phyloP scores from a whole-genome alignment of 2,329 filamentous ascomycete species.

The Graphilbum sp. region DNA sequence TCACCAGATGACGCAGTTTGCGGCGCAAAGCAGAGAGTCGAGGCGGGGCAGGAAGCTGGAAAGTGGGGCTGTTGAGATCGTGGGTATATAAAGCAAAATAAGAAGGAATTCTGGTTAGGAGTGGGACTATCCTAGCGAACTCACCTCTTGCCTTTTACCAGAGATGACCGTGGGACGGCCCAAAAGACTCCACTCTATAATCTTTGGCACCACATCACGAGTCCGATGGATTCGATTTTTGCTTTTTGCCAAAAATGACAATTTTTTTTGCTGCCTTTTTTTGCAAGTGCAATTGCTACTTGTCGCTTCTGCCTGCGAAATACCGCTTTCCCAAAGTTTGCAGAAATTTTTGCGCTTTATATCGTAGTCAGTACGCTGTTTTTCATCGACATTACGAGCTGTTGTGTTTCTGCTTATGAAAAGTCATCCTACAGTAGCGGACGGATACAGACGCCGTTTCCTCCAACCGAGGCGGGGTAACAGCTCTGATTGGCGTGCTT shows the following conservation, averaged over 20 bases:
- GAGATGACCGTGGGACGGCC: slow-evolving; percentile 13
- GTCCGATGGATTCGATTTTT: slow-evolving; percentile 8
- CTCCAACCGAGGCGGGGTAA: too few relatives aligned
- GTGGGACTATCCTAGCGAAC: slow-evolving; percentile 13
- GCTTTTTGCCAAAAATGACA: slow-evolving; percentile 2
- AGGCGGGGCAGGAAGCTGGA: background rate
- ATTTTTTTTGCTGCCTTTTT: too few relatives aligned
- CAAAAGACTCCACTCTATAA: slow-evolving; percentile 11
- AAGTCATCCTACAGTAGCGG: too few relatives aligned
- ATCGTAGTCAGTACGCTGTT: too few relatives aligned
- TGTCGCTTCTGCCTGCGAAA: too few relatives aligned
- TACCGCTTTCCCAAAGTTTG: too few relatives aligned
- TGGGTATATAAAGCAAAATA: slow-evolving; percentile 6
- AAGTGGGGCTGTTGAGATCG: background rate
- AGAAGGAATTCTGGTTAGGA: slow-evolving; percentile 8
- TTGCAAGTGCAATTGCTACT: too few relatives aligned
- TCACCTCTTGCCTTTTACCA: slow-evolving; percentile 14
- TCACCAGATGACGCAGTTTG: background rate
- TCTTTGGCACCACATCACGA: slow-evolving; percentile 11
- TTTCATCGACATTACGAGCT: too few relatives aligned
- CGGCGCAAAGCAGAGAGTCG: background rate
- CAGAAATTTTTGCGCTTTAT: too few relatives aligned
- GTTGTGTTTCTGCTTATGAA: too few relatives aligned
- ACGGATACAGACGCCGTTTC: too few relatives aligned
- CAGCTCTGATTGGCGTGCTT: too few relatives aligned